These are phyloP conservation scores for Aspergillus biplanus DNA, from an alignment of 495 filamentous ascomycete genomes.

Conservation along the genomic window DNA sequence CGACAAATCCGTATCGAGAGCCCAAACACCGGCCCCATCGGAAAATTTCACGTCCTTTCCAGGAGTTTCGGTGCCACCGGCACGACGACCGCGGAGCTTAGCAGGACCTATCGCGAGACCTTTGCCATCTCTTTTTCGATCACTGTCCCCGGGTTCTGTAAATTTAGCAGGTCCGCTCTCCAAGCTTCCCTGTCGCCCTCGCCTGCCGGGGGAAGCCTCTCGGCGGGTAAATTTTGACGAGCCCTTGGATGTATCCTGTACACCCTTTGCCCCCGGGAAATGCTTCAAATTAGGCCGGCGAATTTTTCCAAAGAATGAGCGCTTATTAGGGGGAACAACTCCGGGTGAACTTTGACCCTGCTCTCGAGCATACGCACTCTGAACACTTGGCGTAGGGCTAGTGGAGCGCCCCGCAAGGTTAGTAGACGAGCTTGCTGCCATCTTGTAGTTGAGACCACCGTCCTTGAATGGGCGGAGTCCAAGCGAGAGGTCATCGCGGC, in stretches of 20 bases:
- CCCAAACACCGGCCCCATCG: constrained; percentile 55
- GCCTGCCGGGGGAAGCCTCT: constrained; percentile 54
- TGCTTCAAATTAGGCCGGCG: constrained; percentile 61
- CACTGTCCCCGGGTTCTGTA: constrained; percentile 41
- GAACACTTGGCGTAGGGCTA: constrained; percentile 75
- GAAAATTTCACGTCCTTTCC: constrained; percentile 35
- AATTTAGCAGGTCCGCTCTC: constrained; percentile 36
- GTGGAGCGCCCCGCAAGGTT: constrained; percentile 60
- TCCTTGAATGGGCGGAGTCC: constrained; percentile 56
- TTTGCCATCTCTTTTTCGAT: constrained; percentile 50
- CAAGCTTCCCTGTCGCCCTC: constrained; percentile 47
- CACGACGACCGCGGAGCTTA: constrained; percentile 50
- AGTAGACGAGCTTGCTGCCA: constrained; percentile 52
- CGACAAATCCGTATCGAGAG: constrained; percentile 80
- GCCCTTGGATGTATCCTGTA: constrained; percentile 42
- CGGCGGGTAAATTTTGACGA: constrained; percentile 49
- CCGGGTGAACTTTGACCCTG: constrained; percentile 63
- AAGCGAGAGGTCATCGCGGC: constrained; percentile 68
- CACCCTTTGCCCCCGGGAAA: constrained; percentile 58
- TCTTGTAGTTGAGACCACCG: constrained; percentile 41
- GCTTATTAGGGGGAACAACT: constrained; percentile 56
- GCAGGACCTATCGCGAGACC: constrained; percentile 38
- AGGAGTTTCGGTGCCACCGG: constrained; percentile 57
- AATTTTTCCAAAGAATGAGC: constrained; percentile 68
- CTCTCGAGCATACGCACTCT: constrained; percentile 54